These are phyloP conservation scores for Schoenoplectus tabernaemontani DNA, from an alignment of 202 grass and related monocot species.

Conservation along the genomic window DNA sequence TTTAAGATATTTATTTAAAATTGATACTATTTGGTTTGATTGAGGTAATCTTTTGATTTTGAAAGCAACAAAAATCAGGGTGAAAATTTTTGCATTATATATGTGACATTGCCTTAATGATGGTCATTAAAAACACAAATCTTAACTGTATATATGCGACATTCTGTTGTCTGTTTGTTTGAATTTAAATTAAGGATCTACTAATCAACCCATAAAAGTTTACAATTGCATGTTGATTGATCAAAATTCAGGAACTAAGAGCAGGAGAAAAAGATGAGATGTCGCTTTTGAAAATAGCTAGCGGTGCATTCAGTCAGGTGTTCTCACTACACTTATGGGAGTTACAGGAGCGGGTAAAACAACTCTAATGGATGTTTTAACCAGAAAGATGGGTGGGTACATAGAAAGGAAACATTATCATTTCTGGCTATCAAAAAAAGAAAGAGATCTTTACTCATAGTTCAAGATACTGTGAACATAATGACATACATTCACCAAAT, in stretches of 20 bases:
- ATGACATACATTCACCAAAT: slow-evolving; percentile 3
- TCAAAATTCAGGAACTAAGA: slow-evolving; percentile 61
- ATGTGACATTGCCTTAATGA: no score
- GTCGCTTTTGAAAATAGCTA: slow-evolving; percentile 69
- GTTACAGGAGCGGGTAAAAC: slow-evolving; percentile 94
- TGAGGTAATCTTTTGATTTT: no score
- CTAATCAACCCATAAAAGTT: no score
- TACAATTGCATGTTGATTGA: background rate
- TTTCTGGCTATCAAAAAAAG: slow-evolving; percentile 83
- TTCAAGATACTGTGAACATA: background rate
- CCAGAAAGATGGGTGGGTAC: slow-evolving; percentile 83
- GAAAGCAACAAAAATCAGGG: no score
- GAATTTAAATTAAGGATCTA: no score
- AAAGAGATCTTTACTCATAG: slow-evolving; percentile 77
- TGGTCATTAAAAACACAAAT: no score
- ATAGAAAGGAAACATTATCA: slow-evolving; percentile 68
- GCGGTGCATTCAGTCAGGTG: slow-evolving; percentile 80
- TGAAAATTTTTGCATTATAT: no score
- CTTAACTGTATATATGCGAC: no score
- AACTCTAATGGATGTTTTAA: slow-evolving; percentile 33
- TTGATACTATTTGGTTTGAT: no score
- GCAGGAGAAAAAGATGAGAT: slow-evolving; percentile 56
- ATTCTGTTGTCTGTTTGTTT: no score
- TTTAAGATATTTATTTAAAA: no score
- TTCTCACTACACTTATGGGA: slow-evolving; percentile 90